Evolutionary conservation across 306 rosid species (phyloP).

Genomic region (Malus fusca): DNA sequence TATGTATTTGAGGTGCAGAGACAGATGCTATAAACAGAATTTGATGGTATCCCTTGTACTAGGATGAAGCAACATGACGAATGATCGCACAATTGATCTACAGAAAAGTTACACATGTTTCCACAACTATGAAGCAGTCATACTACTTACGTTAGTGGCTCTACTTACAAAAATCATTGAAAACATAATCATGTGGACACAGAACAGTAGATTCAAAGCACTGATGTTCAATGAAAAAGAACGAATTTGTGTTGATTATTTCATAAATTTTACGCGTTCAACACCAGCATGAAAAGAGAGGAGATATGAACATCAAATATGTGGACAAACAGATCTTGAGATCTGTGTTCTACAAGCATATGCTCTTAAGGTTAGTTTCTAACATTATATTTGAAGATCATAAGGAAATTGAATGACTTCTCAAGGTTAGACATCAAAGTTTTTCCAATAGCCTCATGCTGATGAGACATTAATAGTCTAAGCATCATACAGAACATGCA

Average conservation of each 20-base stretch:
- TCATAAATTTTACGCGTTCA: background rate
- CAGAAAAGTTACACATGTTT: background rate
- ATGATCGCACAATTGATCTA: background rate
- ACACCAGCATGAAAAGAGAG: background rate
- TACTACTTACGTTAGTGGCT: background rate
- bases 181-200: background rate
- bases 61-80: background rate
- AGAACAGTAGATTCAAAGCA: background rate
- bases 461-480: background rate
- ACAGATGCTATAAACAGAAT: background rate
- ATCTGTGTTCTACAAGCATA: too few species aligned
- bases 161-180: background rate
- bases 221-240: too few species aligned
- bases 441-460: background rate
- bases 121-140: background rate
- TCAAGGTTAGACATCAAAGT: background rate
- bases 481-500: too few species aligned
- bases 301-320: too few species aligned
- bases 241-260: background rate
- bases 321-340: too few species aligned
- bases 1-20: constrained; percentile 1
- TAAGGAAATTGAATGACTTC: background rate
- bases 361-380: too few species aligned
- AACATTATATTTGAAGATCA: too few species aligned
- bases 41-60: background rate